These are phyloP conservation scores for Peziza echinospora DNA, from an alignment of 495 filamentous ascomycete genomes.

Conservation along the genomic window DNA sequence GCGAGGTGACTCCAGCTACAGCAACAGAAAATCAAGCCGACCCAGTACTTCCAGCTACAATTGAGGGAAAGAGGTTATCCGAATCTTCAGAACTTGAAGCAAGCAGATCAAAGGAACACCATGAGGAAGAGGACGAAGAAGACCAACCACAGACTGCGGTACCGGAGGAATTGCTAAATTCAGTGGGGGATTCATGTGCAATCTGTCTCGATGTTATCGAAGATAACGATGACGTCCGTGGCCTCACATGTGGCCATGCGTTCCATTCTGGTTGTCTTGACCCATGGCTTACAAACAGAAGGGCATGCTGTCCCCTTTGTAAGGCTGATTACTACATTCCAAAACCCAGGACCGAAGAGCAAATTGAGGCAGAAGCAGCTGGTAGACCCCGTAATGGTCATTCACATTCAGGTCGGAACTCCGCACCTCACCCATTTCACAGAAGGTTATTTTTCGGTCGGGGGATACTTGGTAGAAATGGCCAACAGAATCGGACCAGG, in stretches of 20 bases:
- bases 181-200: constrained; percentile 85
- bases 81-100: constrained; percentile 12
- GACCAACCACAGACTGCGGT: constrained; percentile 68
- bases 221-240: constrained; percentile 87
- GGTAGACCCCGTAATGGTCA: neutral
- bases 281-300: constrained; percentile 80
- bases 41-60: neutral
- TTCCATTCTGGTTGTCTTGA: constrained; percentile 91
- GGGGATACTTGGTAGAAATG: too few relatives aligned
- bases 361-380: constrained; percentile 2
- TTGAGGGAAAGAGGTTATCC: constrained; percentile 11
- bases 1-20: constrained; percentile 5
- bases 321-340: constrained; percentile 92
- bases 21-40: constrained; percentile 10
- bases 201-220: constrained; percentile 90
- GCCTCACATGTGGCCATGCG: constrained; percentile 81
- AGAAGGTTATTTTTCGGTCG: neutral
- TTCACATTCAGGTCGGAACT: neutral
- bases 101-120: constrained; percentile 24
- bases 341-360: constrained; percentile 46
- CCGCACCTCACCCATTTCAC: neutral
- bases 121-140: constrained; percentile 57
- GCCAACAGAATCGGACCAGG: neutral
- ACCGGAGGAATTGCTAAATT: constrained; percentile 58
- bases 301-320: constrained; percentile 90